A percentile compares a stretch with the other conserved stretches of the same genome.
These are phyloP conservation scores for Aspergillus sp. DNA, from an alignment of 2,329 filamentous ascomycete genomes.

Conservation along the genomic window DNA sequence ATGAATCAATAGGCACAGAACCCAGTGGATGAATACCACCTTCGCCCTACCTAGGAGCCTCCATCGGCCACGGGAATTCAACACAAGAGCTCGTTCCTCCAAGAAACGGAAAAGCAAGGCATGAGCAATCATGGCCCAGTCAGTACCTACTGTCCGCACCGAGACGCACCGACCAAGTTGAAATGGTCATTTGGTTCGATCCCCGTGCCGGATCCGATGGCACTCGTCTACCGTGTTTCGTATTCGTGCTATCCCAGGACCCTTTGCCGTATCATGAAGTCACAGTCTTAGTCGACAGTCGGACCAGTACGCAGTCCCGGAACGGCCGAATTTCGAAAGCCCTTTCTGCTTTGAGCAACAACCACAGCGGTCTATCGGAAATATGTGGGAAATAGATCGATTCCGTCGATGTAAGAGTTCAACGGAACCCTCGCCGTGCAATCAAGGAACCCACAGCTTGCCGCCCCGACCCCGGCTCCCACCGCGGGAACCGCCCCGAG, in stretches of 20 bases:
- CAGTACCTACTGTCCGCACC: neutral
- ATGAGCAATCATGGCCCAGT: neutral
- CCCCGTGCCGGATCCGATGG: constrained; percentile 16
- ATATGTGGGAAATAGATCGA: constrained; percentile 16
- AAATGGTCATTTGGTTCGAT: constrained; percentile 9
- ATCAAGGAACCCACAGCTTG: constrained; percentile 47
- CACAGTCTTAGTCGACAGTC: constrained; percentile 16
- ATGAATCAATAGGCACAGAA: neutral
- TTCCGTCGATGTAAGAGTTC: constrained; percentile 18
- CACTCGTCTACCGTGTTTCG: constrained; percentile 11
- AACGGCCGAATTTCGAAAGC: constrained; percentile 12
- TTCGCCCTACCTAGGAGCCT: neutral
- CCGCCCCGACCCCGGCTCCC: constrained; percentile 40
- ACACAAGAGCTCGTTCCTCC: constrained; percentile 5
- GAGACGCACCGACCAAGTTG: constrained; percentile 4
- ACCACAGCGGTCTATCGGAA: constrained; percentile 18
- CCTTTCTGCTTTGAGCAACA: constrained; percentile 18
- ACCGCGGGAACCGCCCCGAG: constrained; percentile 34
- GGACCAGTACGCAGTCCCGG: constrained; percentile 17
- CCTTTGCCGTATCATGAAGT: constrained; percentile 18
- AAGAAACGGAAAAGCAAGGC: constrained; percentile 3
- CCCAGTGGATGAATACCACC: neutral
- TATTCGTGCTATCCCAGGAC: constrained; percentile 16
- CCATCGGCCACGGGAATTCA: neutral
- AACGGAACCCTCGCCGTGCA: constrained; percentile 12